Percentiles rank a stretch among this genome's conserved stretches.
These are phyloP conservation scores for Pseudocercospora fuligena DNA, from an alignment of 2,329 filamentous ascomycete genomes.

Conservation along the genomic window DNA sequence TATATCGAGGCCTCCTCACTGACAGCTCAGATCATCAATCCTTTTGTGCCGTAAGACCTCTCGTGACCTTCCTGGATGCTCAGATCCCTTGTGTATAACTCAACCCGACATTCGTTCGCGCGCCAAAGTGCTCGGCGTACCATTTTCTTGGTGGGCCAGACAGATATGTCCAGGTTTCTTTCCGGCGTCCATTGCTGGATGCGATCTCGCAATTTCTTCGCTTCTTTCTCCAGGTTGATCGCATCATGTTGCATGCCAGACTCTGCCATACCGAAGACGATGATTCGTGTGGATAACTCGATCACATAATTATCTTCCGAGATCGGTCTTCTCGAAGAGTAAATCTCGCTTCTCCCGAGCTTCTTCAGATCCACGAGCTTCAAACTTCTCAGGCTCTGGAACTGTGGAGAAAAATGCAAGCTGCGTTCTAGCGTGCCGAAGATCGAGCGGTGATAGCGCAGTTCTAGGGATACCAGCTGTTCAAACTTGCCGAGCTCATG, in stretches of 20 bases:
- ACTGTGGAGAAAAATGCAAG: not conserved
- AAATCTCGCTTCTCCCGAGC: not conserved
- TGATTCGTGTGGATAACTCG: not conserved
- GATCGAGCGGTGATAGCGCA: not conserved
- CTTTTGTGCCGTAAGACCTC: not conserved
- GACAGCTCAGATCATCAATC: not conserved
- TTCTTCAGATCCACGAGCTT: not conserved
- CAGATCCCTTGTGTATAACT: not conserved
- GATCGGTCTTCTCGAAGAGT: not conserved
- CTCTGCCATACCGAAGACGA: not conserved
- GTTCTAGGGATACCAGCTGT: not conserved
- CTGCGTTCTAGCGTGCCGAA: not conserved
- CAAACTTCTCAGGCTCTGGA: not conserved
- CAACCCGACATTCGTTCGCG: not conserved
- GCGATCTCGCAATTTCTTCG: not conserved
- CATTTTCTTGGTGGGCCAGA: not conserved
- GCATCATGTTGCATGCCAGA: not conserved
- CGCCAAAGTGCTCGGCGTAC: not conserved
- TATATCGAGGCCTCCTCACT: not conserved
- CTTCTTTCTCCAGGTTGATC: not conserved
- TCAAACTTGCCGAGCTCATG: not conserved
- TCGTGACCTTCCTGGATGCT: too few relatives aligned
- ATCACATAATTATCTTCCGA: not conserved
- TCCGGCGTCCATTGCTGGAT: not conserved
- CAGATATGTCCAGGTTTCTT: not conserved